Conservation (phyloP, 306 rosid genomes). For the Cicer pinnatifidum region DNA sequence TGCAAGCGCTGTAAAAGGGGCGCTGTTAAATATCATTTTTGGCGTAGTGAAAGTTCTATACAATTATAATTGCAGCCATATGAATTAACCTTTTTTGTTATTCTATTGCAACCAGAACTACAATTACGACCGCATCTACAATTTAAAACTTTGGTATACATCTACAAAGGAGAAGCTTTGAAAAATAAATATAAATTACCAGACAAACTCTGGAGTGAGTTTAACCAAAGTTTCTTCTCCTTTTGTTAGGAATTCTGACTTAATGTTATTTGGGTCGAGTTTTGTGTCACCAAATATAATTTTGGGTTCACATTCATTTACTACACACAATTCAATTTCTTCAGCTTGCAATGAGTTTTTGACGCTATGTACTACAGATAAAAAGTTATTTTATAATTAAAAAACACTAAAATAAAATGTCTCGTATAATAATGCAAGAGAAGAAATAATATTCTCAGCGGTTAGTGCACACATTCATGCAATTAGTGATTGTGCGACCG, state of each 20-base stretch:
- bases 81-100: neutral
- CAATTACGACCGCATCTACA: too few relatives aligned
- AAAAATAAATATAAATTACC: conserved; percentile 49
- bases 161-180: neutral
- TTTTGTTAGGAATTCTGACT: conserved; percentile 41
- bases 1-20: too few relatives aligned
- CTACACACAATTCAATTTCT: conserved; percentile 62
- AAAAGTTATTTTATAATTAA: conserved; percentile 33
- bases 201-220: conserved; percentile 49
- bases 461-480: too few relatives aligned
- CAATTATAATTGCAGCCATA: too few relatives aligned
- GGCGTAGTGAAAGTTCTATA: too few relatives aligned
- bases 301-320: conserved; percentile 49
- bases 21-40: too few relatives aligned
- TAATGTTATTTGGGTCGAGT: conserved; percentile 44
- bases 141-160: too few relatives aligned
- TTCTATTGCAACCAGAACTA: neutral
- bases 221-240: conserved; percentile 59
- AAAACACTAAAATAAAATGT: neutral
- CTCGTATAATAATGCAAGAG: neutral
- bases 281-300: conserved; percentile 35
- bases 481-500: too few relatives aligned
- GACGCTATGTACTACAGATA: conserved; percentile 60
- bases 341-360: conserved; percentile 53
- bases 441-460: neutral